Evolutionary conservation across 2,329 filamentous ascomycete genomes (phyloP), one percentile per base, ranked within the genome.

Genomic region (Cladophialophora chaetospira): DNA sequence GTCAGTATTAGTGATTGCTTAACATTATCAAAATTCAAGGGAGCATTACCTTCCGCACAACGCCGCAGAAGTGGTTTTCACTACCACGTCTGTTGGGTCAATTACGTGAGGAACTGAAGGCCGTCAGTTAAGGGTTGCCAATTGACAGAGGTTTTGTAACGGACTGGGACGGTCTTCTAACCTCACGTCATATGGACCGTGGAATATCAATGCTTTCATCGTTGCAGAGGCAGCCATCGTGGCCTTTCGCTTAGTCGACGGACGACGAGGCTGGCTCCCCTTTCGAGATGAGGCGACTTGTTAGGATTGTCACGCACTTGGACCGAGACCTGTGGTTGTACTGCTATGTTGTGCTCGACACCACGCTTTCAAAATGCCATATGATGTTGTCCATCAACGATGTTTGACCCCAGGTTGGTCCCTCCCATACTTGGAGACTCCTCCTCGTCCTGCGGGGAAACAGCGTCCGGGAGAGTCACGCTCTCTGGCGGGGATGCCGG

Each of bases 31-130:
- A 6, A 29, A 15, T 11, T n/a, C 25, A 31, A 36, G 8, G 13
- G 15, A 36, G 28, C 47, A 6, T 69, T 76, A 92, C 89, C 88
- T 93, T 70, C 92, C 92, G 70, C 91, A 97, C 29, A 97, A 80
- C 13, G 89, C 92, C 19, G 90, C 89, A 65, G 88, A 88, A 56
- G 84, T 81, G n/a, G 95, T 89, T 71, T 90, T 92, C 68, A 96
- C 83, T 63, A 96, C 85, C 54, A 93, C 82, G 70, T 96, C 91
- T 53, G 79, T 82, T 5, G 83, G 79, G 57, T 88, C 79, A 25
- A 42, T 19, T 9, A 42, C 21, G 8, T 17, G 29, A 29, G 53
- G 53, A 31, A 55, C 53, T 55, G 11, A 21, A 25, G 3, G 15
- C 5, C 8, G 19, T 28, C 11, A n/a, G n/a, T 23, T 19, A 28